Evolutionary conservation across 495 filamentous ascomycete species (phyloP), one percentile per base, ranked within the genome.

Genomic region (Tetracladium setigerum): DNA sequence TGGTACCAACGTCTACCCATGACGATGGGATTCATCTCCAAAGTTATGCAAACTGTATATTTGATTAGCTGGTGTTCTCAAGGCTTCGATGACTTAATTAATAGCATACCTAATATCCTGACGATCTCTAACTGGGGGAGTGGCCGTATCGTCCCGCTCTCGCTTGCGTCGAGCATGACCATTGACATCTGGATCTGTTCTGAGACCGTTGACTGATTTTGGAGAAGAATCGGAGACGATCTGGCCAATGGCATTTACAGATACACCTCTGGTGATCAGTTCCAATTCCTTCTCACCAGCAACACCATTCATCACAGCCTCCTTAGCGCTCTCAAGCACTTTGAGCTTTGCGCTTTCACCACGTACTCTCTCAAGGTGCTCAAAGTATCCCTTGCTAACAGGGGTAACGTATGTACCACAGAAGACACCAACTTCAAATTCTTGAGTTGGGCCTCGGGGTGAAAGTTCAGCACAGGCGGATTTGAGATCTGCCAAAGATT

Each of bases 381-480:
- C 78, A 57, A 98, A 94, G 67, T 97, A 96, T 19, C 74, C 81
- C n/a, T 81, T 72, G 1, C 79, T 73, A 4, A 97, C 87, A 0
- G 82, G 82, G 1, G 92, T 99, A 39, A 88, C 70, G 64, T 97
- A 96, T 58, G 78, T 78, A 17, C 94, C 92, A 53, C 86, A 94
- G 73, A 98, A 97, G 13, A 97, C 89, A 50, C 92, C 91, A n/a
- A 95, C 82, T 63, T 97, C 94, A 50, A 97, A 96, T 24, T 77
- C 64, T 17, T 62, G 55, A 5, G 55, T 66, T 31, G 64, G 60
- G 13, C 63, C 63, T 13, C 73, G 64, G 5, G 76, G 70, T n/a
- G 75, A 72, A 3, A 84, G 76, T 56, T 87, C 83, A 0, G 81
- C 77, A 59, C 89, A 95, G 4, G 89, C 81, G 31, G 76, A 81